A percentile compares a stretch with the other conserved stretches of the same genome.
Conservation (phyloP, 2,329 filamentous ascomycete genomes). For the Fusarium veterinarium region DNA sequence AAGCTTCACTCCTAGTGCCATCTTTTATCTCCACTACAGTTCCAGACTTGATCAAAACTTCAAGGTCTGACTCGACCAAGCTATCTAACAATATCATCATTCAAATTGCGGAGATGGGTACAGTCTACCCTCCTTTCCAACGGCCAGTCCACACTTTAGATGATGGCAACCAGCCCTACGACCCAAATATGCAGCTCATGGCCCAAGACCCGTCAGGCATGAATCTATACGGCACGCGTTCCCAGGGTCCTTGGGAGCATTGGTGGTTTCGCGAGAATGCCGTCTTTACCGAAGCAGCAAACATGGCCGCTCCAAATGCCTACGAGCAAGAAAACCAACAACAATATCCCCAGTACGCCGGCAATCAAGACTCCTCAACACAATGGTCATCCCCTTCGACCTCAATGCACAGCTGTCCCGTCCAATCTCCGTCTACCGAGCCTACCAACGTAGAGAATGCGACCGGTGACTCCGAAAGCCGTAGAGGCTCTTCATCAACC, state of each 20-base stretch:
- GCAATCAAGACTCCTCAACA: fast-evolving
- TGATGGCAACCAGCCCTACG: neutral
- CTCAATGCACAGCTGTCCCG: neutral
- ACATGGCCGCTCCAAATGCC: fast-evolving
- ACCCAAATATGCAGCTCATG: neutral
- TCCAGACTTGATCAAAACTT: neutral
- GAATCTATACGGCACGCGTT: neutral
- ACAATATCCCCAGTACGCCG: neutral
- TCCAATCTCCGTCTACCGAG: neutral
- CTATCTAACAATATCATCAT: too few species aligned
- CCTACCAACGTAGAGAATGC: neutral
- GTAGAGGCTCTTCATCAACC: neutral
- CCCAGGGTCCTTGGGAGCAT: neutral
- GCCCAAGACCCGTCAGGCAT: neutral
- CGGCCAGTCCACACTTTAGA: fast-evolving
- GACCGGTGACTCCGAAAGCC: neutral
- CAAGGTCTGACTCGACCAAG: neutral
- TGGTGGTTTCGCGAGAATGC: neutral
- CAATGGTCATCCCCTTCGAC: neutral
- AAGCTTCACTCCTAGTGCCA: neutral
- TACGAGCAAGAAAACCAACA: neutral
- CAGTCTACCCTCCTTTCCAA: neutral
- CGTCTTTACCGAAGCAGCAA: neutral
- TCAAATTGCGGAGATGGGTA: neutral
- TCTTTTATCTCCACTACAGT: neutral